These are phyloP conservation scores for Candida golubevii DNA, from an alignment of 805 yeast species.

Conservation along the genomic window DNA sequence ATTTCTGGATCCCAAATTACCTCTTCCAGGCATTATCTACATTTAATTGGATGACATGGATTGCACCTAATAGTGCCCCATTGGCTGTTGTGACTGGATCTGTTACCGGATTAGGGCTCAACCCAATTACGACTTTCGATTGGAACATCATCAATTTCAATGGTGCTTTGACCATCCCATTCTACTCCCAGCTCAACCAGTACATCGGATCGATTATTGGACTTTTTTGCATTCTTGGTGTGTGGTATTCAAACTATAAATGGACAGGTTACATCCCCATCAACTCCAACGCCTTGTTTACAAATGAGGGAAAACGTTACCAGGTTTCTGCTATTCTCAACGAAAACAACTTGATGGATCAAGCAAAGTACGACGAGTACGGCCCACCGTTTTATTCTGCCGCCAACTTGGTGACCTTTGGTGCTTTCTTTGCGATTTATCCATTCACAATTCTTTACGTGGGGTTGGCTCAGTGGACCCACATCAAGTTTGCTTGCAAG, in stretches of 20 bases:
- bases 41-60: slow-evolving; percentile 69
- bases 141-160: slow-evolving; percentile 57
- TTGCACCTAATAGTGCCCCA: slow-evolving; percentile 49
- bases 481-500: slow-evolving; percentile 12
- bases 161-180: slow-evolving; percentile 47
- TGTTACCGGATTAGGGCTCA: slow-evolving; percentile 54
- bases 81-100: slow-evolving; percentile 65
- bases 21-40: slow-evolving; percentile 54
- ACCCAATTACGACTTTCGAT: slow-evolving; percentile 66
- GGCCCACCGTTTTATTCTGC: slow-evolving; percentile 24
- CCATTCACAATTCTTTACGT: slow-evolving; percentile 24
- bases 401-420: slow-evolving; percentile 20
- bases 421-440: slow-evolving; percentile 23
- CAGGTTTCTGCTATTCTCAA: slow-evolving; percentile 16
- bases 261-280: slow-evolving; percentile 30
- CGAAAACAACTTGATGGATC: slow-evolving; percentile 13
- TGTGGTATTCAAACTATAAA: slow-evolving; percentile 25
- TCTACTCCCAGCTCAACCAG: slow-evolving; percentile 21
- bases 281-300: slow-evolving; percentile 21
- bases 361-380: slow-evolving; percentile 15
- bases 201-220: slow-evolving; percentile 23
- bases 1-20: slow-evolving; percentile 25
- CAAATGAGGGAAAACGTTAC: slow-evolving; percentile 23
- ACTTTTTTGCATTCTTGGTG: slow-evolving; percentile 23
- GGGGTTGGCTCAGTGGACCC: slow-evolving; percentile 11